Evolutionary conservation across 192 early-diverging fungal genomes (phyloP).

Genomic region (Coemansia sp.): DNA sequence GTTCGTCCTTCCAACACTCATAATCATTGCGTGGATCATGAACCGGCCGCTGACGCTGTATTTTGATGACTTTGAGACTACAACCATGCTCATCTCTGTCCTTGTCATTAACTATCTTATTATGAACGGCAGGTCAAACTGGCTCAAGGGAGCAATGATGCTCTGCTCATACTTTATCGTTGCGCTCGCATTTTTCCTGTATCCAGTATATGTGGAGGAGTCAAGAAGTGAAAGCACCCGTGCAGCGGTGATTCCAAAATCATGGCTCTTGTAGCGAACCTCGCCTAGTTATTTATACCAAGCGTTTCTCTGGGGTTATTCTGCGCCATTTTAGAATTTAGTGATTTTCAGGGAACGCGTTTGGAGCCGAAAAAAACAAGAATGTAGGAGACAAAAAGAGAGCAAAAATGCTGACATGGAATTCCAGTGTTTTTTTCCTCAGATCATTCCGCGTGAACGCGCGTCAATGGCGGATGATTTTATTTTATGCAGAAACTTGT

Average conservation of each 20-base stretch:
- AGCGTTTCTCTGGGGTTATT: background rate
- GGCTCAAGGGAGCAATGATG: slow-evolving; percentile 90
- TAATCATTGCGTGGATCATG: slow-evolving; percentile 82
- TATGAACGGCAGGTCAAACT: slow-evolving; percentile 86
- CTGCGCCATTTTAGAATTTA: background rate
- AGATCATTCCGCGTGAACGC: slow-evolving; percentile 1
- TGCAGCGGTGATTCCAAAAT: background rate
- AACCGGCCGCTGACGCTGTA: slow-evolving; percentile 70
- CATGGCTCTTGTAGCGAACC: background rate
- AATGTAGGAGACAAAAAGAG: background rate
- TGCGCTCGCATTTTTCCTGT: slow-evolving; percentile 77
- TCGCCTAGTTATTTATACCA: background rate
- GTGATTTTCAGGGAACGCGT: background rate
- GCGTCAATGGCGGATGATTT: slow-evolving; percentile 12
- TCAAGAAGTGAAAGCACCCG: background rate
- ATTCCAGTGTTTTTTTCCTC: background rate
- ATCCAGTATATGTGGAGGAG: slow-evolving; percentile 54
- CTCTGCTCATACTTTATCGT: slow-evolving; percentile 81
- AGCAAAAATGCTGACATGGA: background rate
- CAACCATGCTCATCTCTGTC: slow-evolving; percentile 81
- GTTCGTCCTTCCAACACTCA: slow-evolving; percentile 70
- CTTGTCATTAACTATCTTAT: slow-evolving; percentile 80
- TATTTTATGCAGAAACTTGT: background rate
- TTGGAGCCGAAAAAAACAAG: background rate
- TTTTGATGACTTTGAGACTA: slow-evolving; percentile 84